These are phyloP conservation scores for Zygosaccharomyces bisporus DNA, from an alignment of 805 yeast species.

Conservation along the genomic window DNA sequence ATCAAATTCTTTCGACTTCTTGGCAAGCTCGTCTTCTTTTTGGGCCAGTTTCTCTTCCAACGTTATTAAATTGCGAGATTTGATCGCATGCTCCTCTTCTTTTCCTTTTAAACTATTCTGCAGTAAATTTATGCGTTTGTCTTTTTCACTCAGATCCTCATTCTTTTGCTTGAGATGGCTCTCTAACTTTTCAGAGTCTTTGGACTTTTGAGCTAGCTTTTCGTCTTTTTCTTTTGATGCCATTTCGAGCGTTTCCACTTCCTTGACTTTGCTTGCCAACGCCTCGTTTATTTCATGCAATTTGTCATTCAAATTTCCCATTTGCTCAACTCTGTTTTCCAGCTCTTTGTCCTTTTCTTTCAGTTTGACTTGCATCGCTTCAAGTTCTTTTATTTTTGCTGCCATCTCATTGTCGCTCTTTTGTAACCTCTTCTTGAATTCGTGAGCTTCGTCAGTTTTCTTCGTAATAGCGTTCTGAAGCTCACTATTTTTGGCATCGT, in stretches of 20 bases:
- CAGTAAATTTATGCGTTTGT: not conserved
- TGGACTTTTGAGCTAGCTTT: not conserved
- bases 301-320: slow-evolving; percentile 7
- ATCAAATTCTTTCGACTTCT: slow-evolving; percentile 2
- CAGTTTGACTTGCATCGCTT: not conserved
- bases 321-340: not conserved
- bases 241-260: not conserved
- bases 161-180: slow-evolving; percentile 2
- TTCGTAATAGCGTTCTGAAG: slow-evolving; percentile 1
- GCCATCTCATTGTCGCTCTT: not conserved
- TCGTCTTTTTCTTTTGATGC: not conserved
- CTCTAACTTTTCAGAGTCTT: slow-evolving; percentile 2
- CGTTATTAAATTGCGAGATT: not conserved
- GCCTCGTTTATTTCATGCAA: slow-evolving; percentile 8
- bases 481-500: slow-evolving; percentile 1
- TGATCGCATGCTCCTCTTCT: not conserved
- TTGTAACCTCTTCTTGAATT: not conserved
- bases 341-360: slow-evolving; percentile 8
- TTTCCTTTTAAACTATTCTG: not conserved
- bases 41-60: not conserved
- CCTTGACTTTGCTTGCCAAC: slow-evolving; percentile 1
- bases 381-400: not conserved
- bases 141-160: slow-evolving; percentile 1
- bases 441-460: not conserved
- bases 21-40: not conserved